Evolutionary conservation across 1,139 yeast species (phyloP).

Genomic region (Saccharomycopsis hybrid): DNA sequence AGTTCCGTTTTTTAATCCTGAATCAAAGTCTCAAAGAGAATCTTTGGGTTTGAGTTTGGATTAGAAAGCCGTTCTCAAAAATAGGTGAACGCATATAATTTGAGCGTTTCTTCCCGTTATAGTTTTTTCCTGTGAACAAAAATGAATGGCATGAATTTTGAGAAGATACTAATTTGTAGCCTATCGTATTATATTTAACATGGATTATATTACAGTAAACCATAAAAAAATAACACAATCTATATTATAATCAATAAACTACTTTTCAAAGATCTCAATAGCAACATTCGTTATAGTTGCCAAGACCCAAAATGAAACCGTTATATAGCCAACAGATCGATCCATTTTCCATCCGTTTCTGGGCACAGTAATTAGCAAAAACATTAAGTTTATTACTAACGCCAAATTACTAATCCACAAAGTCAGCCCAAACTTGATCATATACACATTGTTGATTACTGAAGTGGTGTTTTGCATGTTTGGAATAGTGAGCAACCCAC

Average conservation of each 20-base stretch:
- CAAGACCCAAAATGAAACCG: slow-evolving; percentile 50
- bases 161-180: too few species aligned
- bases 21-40: slow-evolving; percentile 49
- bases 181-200: too few species aligned
- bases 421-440: slow-evolving; percentile 40
- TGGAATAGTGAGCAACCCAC: slow-evolving; percentile 49
- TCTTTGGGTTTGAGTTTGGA: slow-evolving; percentile 29
- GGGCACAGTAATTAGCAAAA: slow-evolving; percentile 52
- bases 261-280: too few species aligned
- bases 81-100: too few species aligned
- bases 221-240: too few species aligned
- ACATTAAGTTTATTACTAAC: slow-evolving; percentile 45
- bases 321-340: slow-evolving; percentile 44
- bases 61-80: neutral
- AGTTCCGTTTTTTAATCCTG: slow-evolving; percentile 44
- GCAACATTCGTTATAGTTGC: slow-evolving; percentile 38
- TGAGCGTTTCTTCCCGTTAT: too few species aligned
- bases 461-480: neutral
- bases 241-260: too few species aligned
- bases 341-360: slow-evolving; percentile 62
- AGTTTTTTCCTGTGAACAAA: too few species aligned
- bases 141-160: too few species aligned
- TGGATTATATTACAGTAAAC: too few species aligned
- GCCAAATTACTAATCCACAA: slow-evolving; percentile 47
- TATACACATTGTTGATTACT: slow-evolving; percentile 18